These are phyloP conservation scores for Talaromyces sp. DNA, from an alignment of 2,329 filamentous ascomycete species.

Conservation along the genomic window DNA sequence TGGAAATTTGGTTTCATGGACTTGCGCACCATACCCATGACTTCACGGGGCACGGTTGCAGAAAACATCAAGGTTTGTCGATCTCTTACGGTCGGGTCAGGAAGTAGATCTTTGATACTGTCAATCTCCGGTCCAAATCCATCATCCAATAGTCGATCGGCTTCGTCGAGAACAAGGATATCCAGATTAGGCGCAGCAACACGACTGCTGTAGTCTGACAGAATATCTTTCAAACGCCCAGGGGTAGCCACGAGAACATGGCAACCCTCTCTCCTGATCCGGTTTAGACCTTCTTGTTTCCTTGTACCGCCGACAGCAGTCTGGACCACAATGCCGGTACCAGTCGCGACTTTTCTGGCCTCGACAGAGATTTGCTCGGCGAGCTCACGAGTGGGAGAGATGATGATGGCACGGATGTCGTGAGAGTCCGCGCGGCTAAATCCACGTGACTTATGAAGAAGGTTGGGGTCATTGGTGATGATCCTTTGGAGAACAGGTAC, in stretches of 20 bases:
- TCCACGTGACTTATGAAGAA: constrained; percentile 43
- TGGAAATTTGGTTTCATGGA: constrained; percentile 83
- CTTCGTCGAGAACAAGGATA: constrained; percentile 63
- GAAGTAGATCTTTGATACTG: constrained; percentile 62
- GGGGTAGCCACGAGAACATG: constrained; percentile 89
- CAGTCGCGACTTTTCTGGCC: constrained; percentile 63
- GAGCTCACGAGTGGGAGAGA: constrained; percentile 63
- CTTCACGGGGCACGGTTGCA: constrained; percentile 82
- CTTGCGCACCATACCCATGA: constrained; percentile 72
- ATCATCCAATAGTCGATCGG: constrained; percentile 66
- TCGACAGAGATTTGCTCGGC: constrained; percentile 68
- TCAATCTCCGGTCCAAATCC: constrained; percentile 67
- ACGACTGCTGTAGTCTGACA: constrained; percentile 63
- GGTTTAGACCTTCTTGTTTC: constrained; percentile 66
- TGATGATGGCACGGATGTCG: constrained; percentile 60
- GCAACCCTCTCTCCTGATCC: constrained; percentile 73
- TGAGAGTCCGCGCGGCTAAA: constrained; percentile 31
- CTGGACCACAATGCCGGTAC: constrained; percentile 68
- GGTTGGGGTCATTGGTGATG: constrained; percentile 58
- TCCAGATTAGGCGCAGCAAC: constrained; percentile 63
- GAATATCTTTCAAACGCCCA: constrained; percentile 78
- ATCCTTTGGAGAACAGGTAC: constrained; percentile 81
- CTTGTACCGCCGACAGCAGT: constrained; percentile 90
- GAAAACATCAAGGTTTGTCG: constrained; percentile 95
- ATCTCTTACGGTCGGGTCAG: constrained; percentile 60